Base-by-base conservation (phyloP, 1,139 yeast genomes). In the Tardiomyces digboiensis region DNA sequence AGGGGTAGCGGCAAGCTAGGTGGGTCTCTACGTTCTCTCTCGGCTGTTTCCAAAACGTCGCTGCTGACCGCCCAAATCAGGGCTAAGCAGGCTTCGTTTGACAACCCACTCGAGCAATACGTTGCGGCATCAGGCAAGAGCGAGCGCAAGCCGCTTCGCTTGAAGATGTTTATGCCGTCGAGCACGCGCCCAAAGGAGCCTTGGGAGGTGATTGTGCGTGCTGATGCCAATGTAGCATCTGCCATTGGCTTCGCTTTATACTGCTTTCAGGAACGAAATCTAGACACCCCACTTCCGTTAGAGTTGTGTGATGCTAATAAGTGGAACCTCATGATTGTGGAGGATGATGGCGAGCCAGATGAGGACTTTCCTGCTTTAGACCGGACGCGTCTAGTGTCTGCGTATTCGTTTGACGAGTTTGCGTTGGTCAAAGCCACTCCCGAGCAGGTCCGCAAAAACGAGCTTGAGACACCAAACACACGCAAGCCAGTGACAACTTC, bases 281-380 rank as follows among this genome's bases (percentile, higher is more conserved):
- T 61, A 13, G 46, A 49, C 23, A 70, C 71, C 1, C 49, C 51
- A 12, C 52, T 67, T 19, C 40, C 60, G 1, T 56, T 51, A 6
- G 64, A 57, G 18, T 49, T 55, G 44, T 55, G 58, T 29, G 68
- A 68, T 44, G 67, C 71, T 1, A 64, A 67, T 42, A 47, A 52
- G 42, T 70, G 73, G 72, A 68, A 67, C 29, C 50, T 69, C 43
- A 59, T 68, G 16, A 65, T 70, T 23, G 71, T 67, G 2, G 74
- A 70, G 44, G 74, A 70, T 16, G 74, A 70, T 45, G 74, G 74
- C 19, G 71, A 66, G 46, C 69, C 71, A 1, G 74, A 70, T 45
- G 70, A 66, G 36, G 74, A 70, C 47, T 70, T 70, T 45, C 74
- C 74, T 1, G 72, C 74, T 0, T 52, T 70, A 22, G 74, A 70